Percentiles rank a stretch among this genome's conserved stretches.
These are phyloP conservation scores for Cystobasidium tubakii DNA, from an alignment of 768 basidiomycete species.

Conservation along the genomic window DNA sequence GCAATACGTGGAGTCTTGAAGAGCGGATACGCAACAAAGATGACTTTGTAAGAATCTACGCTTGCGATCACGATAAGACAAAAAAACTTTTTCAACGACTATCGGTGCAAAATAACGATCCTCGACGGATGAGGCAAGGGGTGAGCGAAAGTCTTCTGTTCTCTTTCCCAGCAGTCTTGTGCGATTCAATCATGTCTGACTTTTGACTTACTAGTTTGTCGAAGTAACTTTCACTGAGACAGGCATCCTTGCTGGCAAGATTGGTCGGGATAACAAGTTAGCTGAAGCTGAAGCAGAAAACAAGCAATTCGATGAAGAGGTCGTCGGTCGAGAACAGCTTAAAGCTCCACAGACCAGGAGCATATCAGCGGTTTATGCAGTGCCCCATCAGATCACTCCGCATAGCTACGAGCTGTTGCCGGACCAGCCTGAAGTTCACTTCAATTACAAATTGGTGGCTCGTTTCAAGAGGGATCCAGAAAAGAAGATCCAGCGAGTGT, in stretches of 20 bases:
- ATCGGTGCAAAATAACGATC: neutral
- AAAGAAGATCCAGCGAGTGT: neutral
- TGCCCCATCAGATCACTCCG: neutral
- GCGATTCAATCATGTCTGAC: neutral
- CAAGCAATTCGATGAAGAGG: neutral
- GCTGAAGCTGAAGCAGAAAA: neutral
- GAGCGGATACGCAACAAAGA: neutral
- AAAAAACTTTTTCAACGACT: neutral
- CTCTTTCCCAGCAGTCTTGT: neutral
- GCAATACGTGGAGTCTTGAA: neutral
- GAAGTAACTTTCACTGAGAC: neutral
- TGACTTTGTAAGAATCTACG: neutral
- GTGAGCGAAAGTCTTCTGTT: neutral
- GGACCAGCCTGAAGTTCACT: constrained; percentile 2
- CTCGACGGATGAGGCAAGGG: neutral
- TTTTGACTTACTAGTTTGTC: neutral
- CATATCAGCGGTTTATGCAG: neutral
- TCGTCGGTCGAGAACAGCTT: neutral
- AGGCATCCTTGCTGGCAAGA: neutral
- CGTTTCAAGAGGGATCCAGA: constrained; percentile 14
- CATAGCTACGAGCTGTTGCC: constrained; percentile 1
- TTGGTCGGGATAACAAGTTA: neutral
- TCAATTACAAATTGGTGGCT: neutral
- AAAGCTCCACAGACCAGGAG: neutral
- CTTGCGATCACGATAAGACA: neutral